phyloP scores from a whole-genome alignment of 352 stramenopile genomes.

The Pythium folliculosum region DNA sequence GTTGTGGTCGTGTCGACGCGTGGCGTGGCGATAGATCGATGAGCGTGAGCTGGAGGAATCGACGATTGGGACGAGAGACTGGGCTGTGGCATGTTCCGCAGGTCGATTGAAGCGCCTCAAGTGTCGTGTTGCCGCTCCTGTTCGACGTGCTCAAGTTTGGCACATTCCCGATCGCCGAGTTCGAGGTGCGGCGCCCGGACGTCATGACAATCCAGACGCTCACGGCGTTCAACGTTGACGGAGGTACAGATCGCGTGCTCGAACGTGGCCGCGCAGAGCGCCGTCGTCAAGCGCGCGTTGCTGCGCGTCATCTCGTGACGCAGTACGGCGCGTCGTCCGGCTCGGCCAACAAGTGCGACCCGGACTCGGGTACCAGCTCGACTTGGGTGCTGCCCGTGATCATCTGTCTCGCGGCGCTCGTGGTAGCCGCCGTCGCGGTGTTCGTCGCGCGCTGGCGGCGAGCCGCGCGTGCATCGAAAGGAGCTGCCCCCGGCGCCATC shows the following conservation, averaged over 20 bases:
- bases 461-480: conserved; percentile 21
- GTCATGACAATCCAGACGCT: conserved; percentile 55
- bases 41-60: too few relatives aligned
- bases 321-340: conserved; percentile 40
- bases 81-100: too few relatives aligned
- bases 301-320: conserved; percentile 58
- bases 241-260: conserved; percentile 45
- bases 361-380: conserved; percentile 24
- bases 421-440: conserved; percentile 47
- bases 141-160: conserved; percentile 56
- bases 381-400: conserved; percentile 50
- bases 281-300: conserved; percentile 34
- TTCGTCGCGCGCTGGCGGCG: conserved; percentile 45
- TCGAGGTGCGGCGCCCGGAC: conserved; percentile 69
- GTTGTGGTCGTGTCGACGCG: too few relatives aligned
- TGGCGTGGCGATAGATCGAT: too few relatives aligned
- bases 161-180: conserved; percentile 49
- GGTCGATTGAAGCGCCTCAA: conserved; percentile 9
- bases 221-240: conserved; percentile 39
- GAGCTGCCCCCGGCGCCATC: background rate
- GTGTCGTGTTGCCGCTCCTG: conserved; percentile 54
- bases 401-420: conserved; percentile 41
- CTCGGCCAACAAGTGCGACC: background rate
- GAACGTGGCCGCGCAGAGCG: conserved; percentile 46
- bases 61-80: too few relatives aligned